phyloP scores from a whole-genome alignment of 2,329 filamentous ascomycete species.

The Thielaviopsis musarum region DNA sequence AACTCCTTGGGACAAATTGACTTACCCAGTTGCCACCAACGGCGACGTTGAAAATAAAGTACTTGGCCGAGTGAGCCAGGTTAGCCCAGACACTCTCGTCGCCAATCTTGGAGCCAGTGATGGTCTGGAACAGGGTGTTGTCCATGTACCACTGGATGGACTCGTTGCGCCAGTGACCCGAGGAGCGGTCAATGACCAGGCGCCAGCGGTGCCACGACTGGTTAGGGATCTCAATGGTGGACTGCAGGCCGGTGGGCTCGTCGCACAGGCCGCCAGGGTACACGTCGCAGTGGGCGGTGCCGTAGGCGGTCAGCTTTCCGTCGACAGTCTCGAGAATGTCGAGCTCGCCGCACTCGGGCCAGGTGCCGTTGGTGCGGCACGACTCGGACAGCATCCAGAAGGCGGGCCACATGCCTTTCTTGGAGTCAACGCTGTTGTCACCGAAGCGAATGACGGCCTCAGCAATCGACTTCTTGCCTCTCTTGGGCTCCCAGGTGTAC shows the following conservation, averaged over 20 bases:
- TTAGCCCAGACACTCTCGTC: conserved; percentile 31
- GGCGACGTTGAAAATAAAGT: conserved; percentile 37
- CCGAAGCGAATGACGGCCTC: conserved; percentile 33
- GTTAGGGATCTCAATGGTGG: conserved; percentile 21
- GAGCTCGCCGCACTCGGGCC: conserved; percentile 39
- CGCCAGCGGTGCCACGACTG: conserved; percentile 32
- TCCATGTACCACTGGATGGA: conserved; percentile 35
- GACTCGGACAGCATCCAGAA: conserved; percentile 40
- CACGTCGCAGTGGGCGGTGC: conserved; percentile 34
- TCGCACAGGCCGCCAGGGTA: conserved; percentile 31
- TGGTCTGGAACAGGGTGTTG: conserved; percentile 25
- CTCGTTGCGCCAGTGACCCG: conserved; percentile 28
- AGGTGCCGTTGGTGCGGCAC: conserved; percentile 28
- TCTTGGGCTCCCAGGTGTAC: conserved; percentile 27
- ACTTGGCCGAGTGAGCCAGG: conserved; percentile 33
- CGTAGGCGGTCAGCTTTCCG: conserved; percentile 28
- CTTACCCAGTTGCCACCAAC: conserved; percentile 37
- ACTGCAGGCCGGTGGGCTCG: conserved; percentile 29
- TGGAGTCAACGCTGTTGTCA: conserved; percentile 22
- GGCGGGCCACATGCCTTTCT: conserved; percentile 41
- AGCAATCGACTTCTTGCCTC: conserved; percentile 29
- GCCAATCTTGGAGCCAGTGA: conserved; percentile 28
- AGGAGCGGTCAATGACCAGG: conserved; percentile 32
- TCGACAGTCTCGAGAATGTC: conserved; percentile 42
- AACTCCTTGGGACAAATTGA: conserved; percentile 9